These are phyloP conservation scores for Monascus ruber DNA, from an alignment of 2,329 filamentous ascomycete species.

Conservation along the genomic window DNA sequence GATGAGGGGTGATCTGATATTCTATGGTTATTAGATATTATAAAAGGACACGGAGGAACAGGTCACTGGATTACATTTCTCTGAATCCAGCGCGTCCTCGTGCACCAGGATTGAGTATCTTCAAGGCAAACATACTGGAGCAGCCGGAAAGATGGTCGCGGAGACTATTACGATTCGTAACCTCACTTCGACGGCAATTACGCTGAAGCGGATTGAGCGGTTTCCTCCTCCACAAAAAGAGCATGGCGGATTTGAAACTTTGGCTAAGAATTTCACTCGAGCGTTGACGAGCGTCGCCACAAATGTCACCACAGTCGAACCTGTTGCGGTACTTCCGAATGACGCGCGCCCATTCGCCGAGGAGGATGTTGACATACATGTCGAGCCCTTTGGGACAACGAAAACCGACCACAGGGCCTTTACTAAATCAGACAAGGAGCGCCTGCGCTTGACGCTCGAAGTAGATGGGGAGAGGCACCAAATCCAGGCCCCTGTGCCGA, in stretches of 20 bases:
- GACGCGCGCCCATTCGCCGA: constrained; percentile 51
- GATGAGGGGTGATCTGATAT: background rate
- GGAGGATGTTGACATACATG: constrained; percentile 50
- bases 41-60: background rate
- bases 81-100: no score
- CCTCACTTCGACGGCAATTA: constrained; percentile 60
- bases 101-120: no score
- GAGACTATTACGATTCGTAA: constrained; percentile 63
- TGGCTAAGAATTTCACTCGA: constrained; percentile 39
- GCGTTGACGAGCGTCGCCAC: constrained; percentile 18
- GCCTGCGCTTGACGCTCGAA: constrained; percentile 64
- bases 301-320: constrained; percentile 31
- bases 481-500: constrained; percentile 58
- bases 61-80: no score
- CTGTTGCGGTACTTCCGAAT: constrained; percentile 31
- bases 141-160: constrained; percentile 21
- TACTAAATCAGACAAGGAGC: constrained; percentile 48
- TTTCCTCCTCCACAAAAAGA: constrained; percentile 47
- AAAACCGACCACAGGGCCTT: constrained; percentile 51
- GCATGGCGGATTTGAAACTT: constrained; percentile 23
- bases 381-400: constrained; percentile 58
- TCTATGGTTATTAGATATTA: background rate
- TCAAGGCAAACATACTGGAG: background rate
- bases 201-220: constrained; percentile 62
- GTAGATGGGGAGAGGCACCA: constrained; percentile 54